A percentile compares a stretch with the other conserved stretches of the same genome.
These are phyloP conservation scores for Boletus subparvulus DNA, from an alignment of 768 basidiomycete genomes.

Conservation along the genomic window DNA sequence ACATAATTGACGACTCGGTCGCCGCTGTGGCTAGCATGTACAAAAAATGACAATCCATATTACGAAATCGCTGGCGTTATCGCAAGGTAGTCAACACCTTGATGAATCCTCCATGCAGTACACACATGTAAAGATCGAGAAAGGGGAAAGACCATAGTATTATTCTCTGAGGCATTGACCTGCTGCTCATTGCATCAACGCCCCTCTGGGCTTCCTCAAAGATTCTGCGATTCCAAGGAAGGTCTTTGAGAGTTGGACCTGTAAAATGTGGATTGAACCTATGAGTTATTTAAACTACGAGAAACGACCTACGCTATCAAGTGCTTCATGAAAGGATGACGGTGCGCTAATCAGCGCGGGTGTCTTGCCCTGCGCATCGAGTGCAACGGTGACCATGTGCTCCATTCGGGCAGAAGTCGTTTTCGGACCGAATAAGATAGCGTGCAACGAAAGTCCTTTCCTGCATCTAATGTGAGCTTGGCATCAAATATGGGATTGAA, in stretches of 20 bases:
- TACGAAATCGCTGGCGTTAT: not conserved
- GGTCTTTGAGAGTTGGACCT: slow-evolving; percentile 53
- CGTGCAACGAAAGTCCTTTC: slow-evolving; percentile 55
- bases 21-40: no score
- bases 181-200: slow-evolving; percentile 36
- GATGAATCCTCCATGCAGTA: not conserved
- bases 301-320: slow-evolving; percentile 43
- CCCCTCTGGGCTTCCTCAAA: slow-evolving; percentile 50
- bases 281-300: not conserved
- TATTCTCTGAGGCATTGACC: not conserved
- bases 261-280: not conserved
- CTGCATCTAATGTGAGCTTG: slow-evolving; percentile 28
- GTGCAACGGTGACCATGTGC: slow-evolving; percentile 50
- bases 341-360: slow-evolving; percentile 25
- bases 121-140: not conserved
- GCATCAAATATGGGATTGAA: not conserved
- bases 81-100: not conserved
- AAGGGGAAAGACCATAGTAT: not conserved
- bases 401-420: slow-evolving; percentile 28
- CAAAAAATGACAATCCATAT: not conserved
- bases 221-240: slow-evolving; percentile 60
- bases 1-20: no score
- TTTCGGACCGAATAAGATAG: slow-evolving; percentile 53
- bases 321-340: slow-evolving; percentile 50
- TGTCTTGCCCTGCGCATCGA: slow-evolving; percentile 41